These are phyloP conservation scores for Paramecium primaurelia DNA, from an alignment of 73 alveolate species.

Conservation along the genomic window DNA sequence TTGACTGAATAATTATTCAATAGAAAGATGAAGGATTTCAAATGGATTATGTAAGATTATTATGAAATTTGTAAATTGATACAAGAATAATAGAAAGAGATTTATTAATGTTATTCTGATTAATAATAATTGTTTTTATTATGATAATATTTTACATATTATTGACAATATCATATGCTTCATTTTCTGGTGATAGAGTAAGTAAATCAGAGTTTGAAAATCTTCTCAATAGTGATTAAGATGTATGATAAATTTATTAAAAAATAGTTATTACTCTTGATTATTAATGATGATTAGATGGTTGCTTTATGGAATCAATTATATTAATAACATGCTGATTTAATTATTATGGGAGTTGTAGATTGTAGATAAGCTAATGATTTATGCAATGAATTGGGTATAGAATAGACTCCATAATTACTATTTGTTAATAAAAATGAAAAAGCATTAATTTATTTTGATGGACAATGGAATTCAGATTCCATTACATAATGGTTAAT, in stretches of 20 bases:
- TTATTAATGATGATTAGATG: background rate
- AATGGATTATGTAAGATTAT: background rate
- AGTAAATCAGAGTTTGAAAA: background rate
- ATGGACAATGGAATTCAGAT: background rate
- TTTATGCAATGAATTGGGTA: background rate
- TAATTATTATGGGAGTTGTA: background rate
- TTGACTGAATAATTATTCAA: background rate
- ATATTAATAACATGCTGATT: background rate
- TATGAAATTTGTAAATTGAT: background rate
- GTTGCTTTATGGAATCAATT: background rate
- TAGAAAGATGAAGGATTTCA: background rate
- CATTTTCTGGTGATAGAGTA: background rate
- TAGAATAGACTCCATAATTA: background rate
- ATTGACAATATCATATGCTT: background rate
- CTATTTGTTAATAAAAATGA: background rate
- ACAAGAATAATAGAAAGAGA: background rate
- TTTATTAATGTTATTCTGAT: background rate
- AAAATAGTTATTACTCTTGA: background rate
- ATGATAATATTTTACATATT: background rate
- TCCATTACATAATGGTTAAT: background rate
- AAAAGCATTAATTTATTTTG: background rate
- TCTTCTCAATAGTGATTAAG: background rate
- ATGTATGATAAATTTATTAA: background rate
- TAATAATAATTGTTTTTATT: background rate
- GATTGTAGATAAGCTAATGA: background rate